Evolutionary conservation across 2,329 filamentous ascomycete species (phyloP).

Genomic region (Ophiostoma novo-ulmi): DNA sequence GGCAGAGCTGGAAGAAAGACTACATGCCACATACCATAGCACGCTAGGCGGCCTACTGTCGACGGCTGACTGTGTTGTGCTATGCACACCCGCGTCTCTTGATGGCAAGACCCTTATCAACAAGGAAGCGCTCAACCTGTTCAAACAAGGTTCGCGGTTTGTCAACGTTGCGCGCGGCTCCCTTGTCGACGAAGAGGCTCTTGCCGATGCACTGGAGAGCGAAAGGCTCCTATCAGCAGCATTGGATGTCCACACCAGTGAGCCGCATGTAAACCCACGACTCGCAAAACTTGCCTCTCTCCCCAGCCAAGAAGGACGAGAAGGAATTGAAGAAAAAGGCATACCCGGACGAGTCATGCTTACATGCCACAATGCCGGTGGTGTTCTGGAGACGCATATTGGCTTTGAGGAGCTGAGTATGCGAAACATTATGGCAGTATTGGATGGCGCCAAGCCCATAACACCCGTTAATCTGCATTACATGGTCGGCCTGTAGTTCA

Average conservation of each 20-base stretch:
- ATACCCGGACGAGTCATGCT: slow-evolving; percentile 32
- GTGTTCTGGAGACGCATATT: slow-evolving; percentile 48
- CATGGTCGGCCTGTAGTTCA: neutral
- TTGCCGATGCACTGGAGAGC: slow-evolving; percentile 47
- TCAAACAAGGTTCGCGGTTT: slow-evolving; percentile 47
- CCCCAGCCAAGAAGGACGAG: too few relatives aligned
- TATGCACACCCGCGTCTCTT: slow-evolving; percentile 45
- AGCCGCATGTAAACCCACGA: neutral
- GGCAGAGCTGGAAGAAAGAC: slow-evolving; percentile 40
- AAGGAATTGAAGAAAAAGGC: neutral
- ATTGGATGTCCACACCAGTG: neutral
- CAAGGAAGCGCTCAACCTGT: slow-evolving; percentile 36
- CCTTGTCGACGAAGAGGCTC: slow-evolving; percentile 36
- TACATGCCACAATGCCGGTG: slow-evolving; percentile 52
- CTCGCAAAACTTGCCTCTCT: neutral
- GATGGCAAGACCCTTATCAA: slow-evolving; percentile 24
- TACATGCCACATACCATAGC: slow-evolving; percentile 37
- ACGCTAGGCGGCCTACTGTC: slow-evolving; percentile 44
- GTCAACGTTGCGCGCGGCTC: slow-evolving; percentile 56
- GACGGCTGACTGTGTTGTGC: slow-evolving; percentile 45
- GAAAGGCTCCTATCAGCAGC: slow-evolving; percentile 26
- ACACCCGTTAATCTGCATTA: slow-evolving; percentile 35
- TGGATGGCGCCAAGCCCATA: slow-evolving; percentile 28
- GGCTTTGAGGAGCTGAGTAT: slow-evolving; percentile 52
- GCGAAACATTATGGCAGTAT: slow-evolving; percentile 47